Conservation (phyloP, 495 filamentous ascomycete genomes). For the Haplographium delicatum region DNA sequence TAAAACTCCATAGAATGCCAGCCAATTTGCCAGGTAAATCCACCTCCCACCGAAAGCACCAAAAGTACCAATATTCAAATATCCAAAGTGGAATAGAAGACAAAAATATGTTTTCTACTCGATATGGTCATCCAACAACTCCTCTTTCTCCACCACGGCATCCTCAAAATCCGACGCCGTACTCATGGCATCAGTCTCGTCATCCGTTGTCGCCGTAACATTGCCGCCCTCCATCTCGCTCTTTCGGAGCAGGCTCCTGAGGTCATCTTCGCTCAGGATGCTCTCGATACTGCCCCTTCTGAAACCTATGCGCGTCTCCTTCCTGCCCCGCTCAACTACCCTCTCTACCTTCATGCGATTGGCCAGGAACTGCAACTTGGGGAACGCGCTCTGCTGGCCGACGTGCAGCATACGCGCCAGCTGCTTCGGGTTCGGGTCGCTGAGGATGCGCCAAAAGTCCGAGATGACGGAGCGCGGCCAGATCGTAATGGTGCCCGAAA, state of each 20-base stretch:
- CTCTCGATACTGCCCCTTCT: conserved; percentile 40
- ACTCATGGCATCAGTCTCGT: conserved; percentile 13
- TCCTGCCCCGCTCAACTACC: conserved; percentile 68
- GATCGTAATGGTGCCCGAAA: conserved; percentile 91
- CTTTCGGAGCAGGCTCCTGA: conserved; percentile 28
- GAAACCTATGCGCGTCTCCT: conserved; percentile 40
- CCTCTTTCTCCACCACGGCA: conserved; percentile 11
- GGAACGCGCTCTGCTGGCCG: conserved; percentile 80
- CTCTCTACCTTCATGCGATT: conserved; percentile 82
- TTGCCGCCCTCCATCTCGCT: background rate
- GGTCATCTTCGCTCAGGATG: conserved; percentile 40
- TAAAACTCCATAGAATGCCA: no score
- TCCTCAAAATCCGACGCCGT: conserved; percentile 21
- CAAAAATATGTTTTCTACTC: no score
- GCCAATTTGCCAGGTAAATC: no score
- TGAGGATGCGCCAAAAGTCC: conserved; percentile 83
- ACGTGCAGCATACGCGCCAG: conserved; percentile 83
- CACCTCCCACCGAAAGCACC: no score
- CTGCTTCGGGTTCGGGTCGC: conserved; percentile 68
- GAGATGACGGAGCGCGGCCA: conserved; percentile 72
- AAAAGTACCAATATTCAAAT: no score
- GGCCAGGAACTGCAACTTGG: conserved; percentile 82
- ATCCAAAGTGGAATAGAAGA: no score
- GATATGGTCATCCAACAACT: conserved; percentile 7
- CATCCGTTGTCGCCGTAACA: conserved; percentile 11